phyloP scores from a whole-genome alignment of 176 grass and related monocot genomes.

The Oryza coarctata region DNA sequence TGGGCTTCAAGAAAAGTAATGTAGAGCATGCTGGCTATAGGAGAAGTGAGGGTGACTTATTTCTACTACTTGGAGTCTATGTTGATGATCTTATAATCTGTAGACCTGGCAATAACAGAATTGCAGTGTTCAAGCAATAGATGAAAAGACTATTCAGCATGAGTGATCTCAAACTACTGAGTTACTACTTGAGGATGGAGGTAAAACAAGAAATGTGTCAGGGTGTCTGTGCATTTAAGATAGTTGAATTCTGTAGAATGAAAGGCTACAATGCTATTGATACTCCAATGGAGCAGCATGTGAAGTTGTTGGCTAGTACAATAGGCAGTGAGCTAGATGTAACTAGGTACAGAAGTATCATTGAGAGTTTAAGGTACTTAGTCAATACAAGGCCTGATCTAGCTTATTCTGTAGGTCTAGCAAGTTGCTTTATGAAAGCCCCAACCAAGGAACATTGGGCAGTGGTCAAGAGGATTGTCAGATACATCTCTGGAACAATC shows the following conservation, averaged over 20 bases:
- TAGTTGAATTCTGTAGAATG: background rate
- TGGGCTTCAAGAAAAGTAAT: too few relatives aligned
- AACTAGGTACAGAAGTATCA: background rate
- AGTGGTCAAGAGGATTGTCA: background rate
- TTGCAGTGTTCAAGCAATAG: background rate
- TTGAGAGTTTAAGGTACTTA: background rate
- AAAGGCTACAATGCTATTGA: background rate
- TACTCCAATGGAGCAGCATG: background rate
- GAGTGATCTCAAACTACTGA: background rate
- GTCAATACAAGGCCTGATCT: background rate
- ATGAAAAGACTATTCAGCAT: too few relatives aligned
- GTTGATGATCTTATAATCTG: background rate
- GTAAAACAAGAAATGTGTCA: background rate
- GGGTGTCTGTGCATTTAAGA: background rate
- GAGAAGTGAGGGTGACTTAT: too few relatives aligned
- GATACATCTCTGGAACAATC: background rate
- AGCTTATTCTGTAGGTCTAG: too few relatives aligned
- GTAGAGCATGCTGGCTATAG: background rate
- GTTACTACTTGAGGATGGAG: background rate
- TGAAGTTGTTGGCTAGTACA: too few relatives aligned
- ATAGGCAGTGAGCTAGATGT: background rate
- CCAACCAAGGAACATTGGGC: background rate
- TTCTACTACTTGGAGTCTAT: background rate
- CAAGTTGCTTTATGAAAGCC: background rate
- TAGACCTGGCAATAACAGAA: accelerated